Evolutionary conservation across 805 yeast genomes (phyloP).

Genomic region (Cyberlindnera lachancei): DNA sequence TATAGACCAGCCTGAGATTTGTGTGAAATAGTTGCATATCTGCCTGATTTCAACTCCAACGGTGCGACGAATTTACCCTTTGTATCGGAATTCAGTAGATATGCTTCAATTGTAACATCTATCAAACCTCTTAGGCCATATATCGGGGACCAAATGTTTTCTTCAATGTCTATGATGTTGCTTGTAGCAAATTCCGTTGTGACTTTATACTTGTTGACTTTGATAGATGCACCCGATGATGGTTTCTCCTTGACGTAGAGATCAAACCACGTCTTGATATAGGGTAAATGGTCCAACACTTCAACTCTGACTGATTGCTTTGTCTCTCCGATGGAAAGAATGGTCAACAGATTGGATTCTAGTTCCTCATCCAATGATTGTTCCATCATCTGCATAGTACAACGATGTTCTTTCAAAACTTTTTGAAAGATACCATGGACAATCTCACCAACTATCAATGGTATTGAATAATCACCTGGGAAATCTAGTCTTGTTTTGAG

Average conservation of each 20-base stretch:
- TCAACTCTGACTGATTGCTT: conserved; percentile 35
- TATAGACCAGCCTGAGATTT: conserved; percentile 84
- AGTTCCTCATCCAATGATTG: conserved; percentile 32
- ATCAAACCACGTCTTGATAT: conserved; percentile 47
- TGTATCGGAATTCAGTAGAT: conserved; percentile 28
- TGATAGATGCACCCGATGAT: conserved; percentile 14
- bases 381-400: conserved; percentile 23
- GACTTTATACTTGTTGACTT: conserved; percentile 24
- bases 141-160: conserved; percentile 84
- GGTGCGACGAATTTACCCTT: conserved; percentile 56
- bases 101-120: conserved; percentile 77
- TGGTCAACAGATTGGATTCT: conserved; percentile 38
- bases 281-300: conserved; percentile 40
- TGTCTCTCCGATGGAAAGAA: conserved; percentile 48
- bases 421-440: conserved; percentile 67
- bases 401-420: conserved; percentile 30
- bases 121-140: conserved; percentile 86
- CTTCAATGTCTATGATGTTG: conserved; percentile 77
- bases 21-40: conserved; percentile 52
- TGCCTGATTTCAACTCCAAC: conserved; percentile 86
- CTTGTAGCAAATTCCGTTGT: conserved; percentile 43
- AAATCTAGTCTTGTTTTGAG: conserved; percentile 47
- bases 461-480: conserved; percentile 58
- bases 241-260: conserved; percentile 33
- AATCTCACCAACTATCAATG: conserved; percentile 72